These are phyloP conservation scores for Asterophora parasitica DNA, from an alignment of 768 basidiomycete genomes.

Conservation along the genomic window DNA sequence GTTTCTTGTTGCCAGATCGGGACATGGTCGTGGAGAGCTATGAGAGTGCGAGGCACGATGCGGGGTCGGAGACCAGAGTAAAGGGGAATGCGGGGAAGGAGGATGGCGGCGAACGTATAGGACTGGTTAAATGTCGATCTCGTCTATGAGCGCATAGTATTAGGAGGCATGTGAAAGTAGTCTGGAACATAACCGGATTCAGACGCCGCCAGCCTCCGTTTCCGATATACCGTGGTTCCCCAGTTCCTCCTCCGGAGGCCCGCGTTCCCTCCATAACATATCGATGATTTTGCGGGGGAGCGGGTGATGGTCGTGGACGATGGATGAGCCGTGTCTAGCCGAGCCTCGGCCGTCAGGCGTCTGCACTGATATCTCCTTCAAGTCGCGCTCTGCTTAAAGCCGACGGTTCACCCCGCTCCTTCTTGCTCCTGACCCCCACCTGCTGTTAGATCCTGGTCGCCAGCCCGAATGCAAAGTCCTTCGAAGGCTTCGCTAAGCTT, in stretches of 20 bases:
- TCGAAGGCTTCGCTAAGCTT: too few relatives aligned
- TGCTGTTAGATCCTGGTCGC: background rate
- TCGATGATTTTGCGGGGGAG: conserved; percentile 3
- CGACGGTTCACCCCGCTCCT: background rate
- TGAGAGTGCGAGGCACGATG: background rate
- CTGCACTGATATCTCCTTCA: background rate
- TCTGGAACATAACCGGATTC: conserved; percentile 19
- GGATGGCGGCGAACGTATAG: background rate
- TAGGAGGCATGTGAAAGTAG: conserved; percentile 21
- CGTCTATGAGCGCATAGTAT: conserved; percentile 6
- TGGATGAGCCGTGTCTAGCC: conserved; percentile 2
- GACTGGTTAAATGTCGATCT: conserved; percentile 5
- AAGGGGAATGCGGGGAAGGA: conserved; percentile 6
- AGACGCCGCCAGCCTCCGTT: conserved; percentile 11
- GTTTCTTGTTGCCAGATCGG: conserved; percentile 59
- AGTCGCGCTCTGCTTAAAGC: too few relatives aligned
- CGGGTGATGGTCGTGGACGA: background rate
- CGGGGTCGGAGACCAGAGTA: conserved; percentile 10
- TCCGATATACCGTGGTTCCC: background rate
- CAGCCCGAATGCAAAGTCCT: too few relatives aligned
- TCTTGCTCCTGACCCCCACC: background rate
- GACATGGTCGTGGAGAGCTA: conserved; percentile 36
- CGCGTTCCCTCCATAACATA: conserved; percentile 11
- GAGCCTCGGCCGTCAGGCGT: conserved; percentile 10
- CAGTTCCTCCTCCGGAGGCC: conserved; percentile 17